phyloP scores from a whole-genome alignment of 2,329 filamentous ascomycete genomes.

The Penicillium brasilianum region DNA sequence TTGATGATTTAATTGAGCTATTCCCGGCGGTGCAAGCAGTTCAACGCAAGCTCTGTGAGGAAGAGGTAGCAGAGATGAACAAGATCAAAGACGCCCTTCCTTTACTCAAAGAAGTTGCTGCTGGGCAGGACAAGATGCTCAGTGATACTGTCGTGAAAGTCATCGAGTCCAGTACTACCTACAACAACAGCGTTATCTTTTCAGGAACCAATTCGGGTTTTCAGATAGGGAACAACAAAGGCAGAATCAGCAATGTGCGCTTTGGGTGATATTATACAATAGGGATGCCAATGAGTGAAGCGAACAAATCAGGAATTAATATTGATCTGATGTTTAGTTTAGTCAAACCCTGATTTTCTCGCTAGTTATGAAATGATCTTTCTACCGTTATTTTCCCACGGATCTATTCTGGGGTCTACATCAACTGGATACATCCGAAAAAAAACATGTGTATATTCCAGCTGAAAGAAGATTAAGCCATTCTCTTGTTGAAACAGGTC shows the following conservation, averaged over 20 bases:
- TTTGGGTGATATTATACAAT: not conserved
- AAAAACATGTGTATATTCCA: no score
- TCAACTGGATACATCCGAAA: no score
- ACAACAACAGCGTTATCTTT: slow-evolving; percentile 2
- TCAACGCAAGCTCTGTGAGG: slow-evolving; percentile 2
- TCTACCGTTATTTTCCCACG: no score
- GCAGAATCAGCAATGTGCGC: not conserved
- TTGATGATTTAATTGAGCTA: not conserved
- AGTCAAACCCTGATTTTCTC: no score
- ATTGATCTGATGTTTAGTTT: no score
- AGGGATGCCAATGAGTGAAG: no score
- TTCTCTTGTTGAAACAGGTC: no score
- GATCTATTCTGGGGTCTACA: no score
- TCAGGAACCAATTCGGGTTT: not conserved
- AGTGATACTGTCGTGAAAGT: not conserved
- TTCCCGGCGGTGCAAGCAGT: not conserved
- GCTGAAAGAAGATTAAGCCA: no score
- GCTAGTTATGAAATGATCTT: no score
- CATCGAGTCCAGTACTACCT: slow-evolving; percentile 1
- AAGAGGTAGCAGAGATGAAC: not conserved
- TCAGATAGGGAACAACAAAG: slow-evolving; percentile 3
- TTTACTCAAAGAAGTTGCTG: not conserved
- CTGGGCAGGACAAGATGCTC: not conserved
- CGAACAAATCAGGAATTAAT: no score
- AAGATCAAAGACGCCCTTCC: not conserved